Evolutionary conservation across 176 grass and related monocot genomes (phyloP), one percentile per base, ranked within the genome.

Genomic region (Chloris gayana): DNA sequence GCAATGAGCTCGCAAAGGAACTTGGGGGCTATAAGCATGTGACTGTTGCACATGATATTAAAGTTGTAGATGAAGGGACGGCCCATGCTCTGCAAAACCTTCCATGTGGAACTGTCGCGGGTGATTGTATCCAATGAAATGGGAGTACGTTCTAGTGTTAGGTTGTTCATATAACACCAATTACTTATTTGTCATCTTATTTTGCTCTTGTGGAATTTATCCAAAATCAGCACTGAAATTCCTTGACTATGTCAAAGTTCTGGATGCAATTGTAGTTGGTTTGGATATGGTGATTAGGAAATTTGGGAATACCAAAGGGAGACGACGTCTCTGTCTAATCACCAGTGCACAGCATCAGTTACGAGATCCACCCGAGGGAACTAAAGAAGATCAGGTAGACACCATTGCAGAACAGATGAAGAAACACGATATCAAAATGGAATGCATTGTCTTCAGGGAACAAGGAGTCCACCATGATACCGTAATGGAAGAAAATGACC

Each of bases 211-310:
- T 71, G 15, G 34, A 70, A 25, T 64, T 56, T 84, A 53, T 32
- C 50, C 26, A 56, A 57, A 83, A 62, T 46, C 15, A 68, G 50
- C 71, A 9, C 50, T 72, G 29, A 21, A 66, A 50, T 76, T 81
- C 95, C 92, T 98, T 92, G 83, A 90, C 88, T 44, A 42, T 82
- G 18, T 37, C 65, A 77, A 95, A 98, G 95, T 98, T 89, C 68
- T 98, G 45, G 95, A 98, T 93, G 90, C 90, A 47, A 86, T 98
- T 91, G 95, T 98, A 86, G 90, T 95, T 81, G 92, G 92, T 63
- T 91, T 95, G 32, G 92, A 98, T 82, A 93, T 98, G 95, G 53
- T 98, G 63, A 93, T 98, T 80, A 98, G 92, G 79, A 98, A 94
- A 87, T 98, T 79, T 27, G 80, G 82, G 34, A 31, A 66, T 83